phyloP scores from a whole-genome alignment of 2,329 filamentous ascomycete species.

The Aphanoascus verrucosus region DNA sequence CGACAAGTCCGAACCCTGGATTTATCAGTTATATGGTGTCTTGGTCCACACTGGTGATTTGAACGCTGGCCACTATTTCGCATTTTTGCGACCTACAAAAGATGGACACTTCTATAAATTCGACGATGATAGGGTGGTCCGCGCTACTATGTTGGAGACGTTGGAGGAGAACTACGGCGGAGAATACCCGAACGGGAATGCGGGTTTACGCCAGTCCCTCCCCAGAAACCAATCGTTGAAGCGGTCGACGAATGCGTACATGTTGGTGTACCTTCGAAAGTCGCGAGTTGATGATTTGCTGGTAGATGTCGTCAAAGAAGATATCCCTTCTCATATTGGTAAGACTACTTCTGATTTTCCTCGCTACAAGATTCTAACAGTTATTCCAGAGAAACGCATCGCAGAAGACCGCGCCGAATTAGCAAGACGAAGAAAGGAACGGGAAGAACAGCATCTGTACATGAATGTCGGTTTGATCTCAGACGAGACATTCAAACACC shows the following conservation, averaged over 20 bases:
- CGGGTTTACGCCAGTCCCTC: slow-evolving; percentile 52
- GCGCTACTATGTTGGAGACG: slow-evolving; percentile 79
- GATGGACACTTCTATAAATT: slow-evolving; percentile 95
- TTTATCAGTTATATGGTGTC: slow-evolving; percentile 88
- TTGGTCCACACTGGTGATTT: slow-evolving; percentile 93
- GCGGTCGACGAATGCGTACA: slow-evolving; percentile 80
- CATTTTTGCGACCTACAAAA: slow-evolving; percentile 86
- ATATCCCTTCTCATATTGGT: slow-evolving; percentile 75
- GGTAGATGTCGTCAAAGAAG: slow-evolving; percentile 60
- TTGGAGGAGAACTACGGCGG: slow-evolving; percentile 95
- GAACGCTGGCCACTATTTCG: slow-evolving; percentile 97
- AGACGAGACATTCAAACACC: slow-evolving; percentile 66
- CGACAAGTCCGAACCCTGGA: slow-evolving; percentile 78
- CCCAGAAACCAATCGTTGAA: slow-evolving; percentile 54
- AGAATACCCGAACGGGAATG: slow-evolving; percentile 56
- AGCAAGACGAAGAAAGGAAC: slow-evolving; percentile 72
- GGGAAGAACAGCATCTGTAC: slow-evolving; percentile 89
- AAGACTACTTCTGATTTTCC: slow-evolving; percentile 26
- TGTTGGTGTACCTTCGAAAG: slow-evolving; percentile 95
- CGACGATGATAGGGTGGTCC: slow-evolving; percentile 95
- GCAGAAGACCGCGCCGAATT: slow-evolving; percentile 68
- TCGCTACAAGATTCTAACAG: slow-evolving; percentile 19
- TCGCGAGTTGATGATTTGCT: slow-evolving; percentile 74
- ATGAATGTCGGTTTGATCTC: slow-evolving; percentile 74
- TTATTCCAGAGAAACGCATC: slow-evolving; percentile 52